phyloP scores from a whole-genome alignment of 352 stramenopile genomes.

The Phytopythium helicoides region DNA sequence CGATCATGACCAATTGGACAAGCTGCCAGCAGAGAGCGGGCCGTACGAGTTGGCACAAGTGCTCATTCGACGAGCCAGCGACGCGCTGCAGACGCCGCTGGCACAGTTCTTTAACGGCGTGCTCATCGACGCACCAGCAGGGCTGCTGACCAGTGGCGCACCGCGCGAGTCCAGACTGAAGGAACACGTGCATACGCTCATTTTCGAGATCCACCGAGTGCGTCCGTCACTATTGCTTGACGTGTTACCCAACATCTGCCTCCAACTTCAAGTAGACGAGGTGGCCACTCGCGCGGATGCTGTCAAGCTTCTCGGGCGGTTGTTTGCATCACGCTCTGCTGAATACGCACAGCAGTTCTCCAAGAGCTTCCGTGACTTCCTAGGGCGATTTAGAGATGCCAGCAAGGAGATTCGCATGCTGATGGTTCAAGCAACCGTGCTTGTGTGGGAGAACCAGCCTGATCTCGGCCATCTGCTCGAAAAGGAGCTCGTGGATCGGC shows the following conservation, averaged over 20 bases:
- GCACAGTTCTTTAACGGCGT: constrained; percentile 84
- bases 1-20: not conserved
- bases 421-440: constrained; percentile 70
- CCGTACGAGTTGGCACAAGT: constrained; percentile 65
- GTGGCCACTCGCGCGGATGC: constrained; percentile 76
- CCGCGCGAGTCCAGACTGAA: constrained; percentile 49
- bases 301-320: constrained; percentile 67
- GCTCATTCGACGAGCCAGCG: constrained; percentile 69
- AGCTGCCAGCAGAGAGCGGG: constrained; percentile 13
- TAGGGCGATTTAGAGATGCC: constrained; percentile 81
- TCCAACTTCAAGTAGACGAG: constrained; percentile 86
- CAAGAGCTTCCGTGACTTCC: constrained; percentile 84
- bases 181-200: constrained; percentile 81
- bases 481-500: constrained; percentile 65
- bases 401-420: constrained; percentile 86
- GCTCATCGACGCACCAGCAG: constrained; percentile 47
- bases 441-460: constrained; percentile 73
- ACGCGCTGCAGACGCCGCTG: constrained; percentile 62
- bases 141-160: constrained; percentile 5
- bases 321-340: constrained; percentile 75
- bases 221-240: constrained; percentile 69
- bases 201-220: constrained; percentile 85
- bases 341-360: constrained; percentile 77
- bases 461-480: constrained; percentile 60
- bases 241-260: constrained; percentile 83